A percentile compares a stretch with the other conserved stretches of the same genome.
Conservation (phyloP, 768 basidiomycete species). For the Macrolepiota fuliginosa region DNA sequence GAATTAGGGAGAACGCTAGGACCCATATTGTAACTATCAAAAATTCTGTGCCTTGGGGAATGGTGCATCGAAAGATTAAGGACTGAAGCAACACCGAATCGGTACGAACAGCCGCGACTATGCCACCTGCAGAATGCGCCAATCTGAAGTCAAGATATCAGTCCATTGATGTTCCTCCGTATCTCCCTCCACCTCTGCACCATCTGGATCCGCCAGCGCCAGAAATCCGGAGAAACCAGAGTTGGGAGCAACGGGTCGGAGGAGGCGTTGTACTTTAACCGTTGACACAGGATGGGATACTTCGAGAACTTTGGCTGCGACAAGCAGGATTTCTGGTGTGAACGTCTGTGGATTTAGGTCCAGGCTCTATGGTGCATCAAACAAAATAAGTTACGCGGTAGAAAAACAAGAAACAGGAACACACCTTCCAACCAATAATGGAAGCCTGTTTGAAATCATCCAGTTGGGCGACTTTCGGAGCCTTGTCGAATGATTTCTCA, state of each 20-base stretch:
- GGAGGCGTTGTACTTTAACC: conserved; percentile 18
- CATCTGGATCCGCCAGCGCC: conserved; percentile 21
- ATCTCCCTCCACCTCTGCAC: conserved; percentile 18
- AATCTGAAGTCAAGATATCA: conserved; percentile 15
- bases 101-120: not conserved
- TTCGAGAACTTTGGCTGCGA: conserved; percentile 38
- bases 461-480: conserved; percentile 19
- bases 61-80: conserved; percentile 35
- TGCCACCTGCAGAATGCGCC: not conserved
- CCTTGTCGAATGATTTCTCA: conserved; percentile 30
- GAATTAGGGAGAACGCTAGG: no score
- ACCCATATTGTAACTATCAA: no score
- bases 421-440: conserved; percentile 51
- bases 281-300: conserved; percentile 9
- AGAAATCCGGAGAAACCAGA: not conserved
- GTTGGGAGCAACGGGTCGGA: conserved; percentile 14
- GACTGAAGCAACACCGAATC: conserved; percentile 54
- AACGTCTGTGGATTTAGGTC: conserved; percentile 57
- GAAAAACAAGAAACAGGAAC: conserved; percentile 12
- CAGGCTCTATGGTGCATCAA: conserved; percentile 39
- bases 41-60: no score
- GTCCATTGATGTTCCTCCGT: conserved; percentile 22
- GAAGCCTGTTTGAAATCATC: conserved; percentile 26
- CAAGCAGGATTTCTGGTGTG: conserved; percentile 56
- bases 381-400: not conserved